These are phyloP conservation scores for Pugionium cornutum DNA, from an alignment of 345 rosid species.

Conservation along the genomic window DNA sequence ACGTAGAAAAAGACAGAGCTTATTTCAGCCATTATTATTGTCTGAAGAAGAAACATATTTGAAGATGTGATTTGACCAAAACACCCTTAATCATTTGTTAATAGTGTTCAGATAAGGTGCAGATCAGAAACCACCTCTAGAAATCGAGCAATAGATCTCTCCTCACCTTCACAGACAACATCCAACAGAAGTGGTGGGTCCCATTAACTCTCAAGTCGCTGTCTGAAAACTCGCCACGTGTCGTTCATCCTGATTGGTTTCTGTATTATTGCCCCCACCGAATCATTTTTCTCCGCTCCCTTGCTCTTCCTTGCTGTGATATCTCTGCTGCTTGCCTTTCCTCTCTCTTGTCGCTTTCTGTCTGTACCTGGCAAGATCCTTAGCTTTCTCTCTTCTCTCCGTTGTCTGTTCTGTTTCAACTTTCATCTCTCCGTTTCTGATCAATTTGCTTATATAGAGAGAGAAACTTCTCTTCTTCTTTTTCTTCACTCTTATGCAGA, in stretches of 20 bases:
- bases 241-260: constrained; percentile 22
- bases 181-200: constrained; percentile 24
- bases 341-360: constrained; percentile 40
- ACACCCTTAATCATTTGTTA: constrained; percentile 41
- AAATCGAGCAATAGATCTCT: constrained; percentile 41
- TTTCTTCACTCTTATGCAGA: background rate
- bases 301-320: constrained; percentile 12
- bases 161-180: constrained; percentile 14
- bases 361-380: constrained; percentile 34
- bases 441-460: constrained; percentile 17
- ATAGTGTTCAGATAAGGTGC: constrained; percentile 37
- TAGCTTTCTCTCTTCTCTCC: constrained; percentile 22
- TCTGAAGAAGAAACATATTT: background rate
- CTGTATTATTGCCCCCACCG: constrained; percentile 36
- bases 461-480: constrained; percentile 23
- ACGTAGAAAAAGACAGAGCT: background rate
- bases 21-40: background rate
- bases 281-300: constrained; percentile 30
- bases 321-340: constrained; percentile 10
- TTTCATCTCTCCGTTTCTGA: constrained; percentile 19
- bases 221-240: constrained; percentile 30
- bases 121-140: constrained; percentile 41
- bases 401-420: constrained; percentile 17
- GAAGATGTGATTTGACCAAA: constrained; percentile 25
- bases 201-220: constrained; percentile 2